Conservation (phyloP, 345 rosid species). For the Bruguiera gymnorhiza region DNA sequence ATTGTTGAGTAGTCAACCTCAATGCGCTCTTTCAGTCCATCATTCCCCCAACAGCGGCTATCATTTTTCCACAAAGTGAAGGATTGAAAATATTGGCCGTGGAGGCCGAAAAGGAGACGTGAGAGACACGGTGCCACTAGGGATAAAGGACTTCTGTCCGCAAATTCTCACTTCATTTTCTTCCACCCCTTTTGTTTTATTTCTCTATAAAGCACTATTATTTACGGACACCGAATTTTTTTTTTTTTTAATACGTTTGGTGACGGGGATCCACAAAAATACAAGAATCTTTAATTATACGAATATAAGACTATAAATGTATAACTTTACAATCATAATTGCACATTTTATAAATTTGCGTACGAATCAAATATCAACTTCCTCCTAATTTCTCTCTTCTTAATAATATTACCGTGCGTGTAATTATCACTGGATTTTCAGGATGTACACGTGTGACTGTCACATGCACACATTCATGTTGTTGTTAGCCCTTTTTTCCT, state of each 20-base stretch:
- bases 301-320: too few species aligned
- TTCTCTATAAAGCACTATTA: background rate
- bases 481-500: background rate
- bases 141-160: conserved; percentile 26
- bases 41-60: conserved; percentile 36
- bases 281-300: too few species aligned
- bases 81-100: conserved; percentile 14
- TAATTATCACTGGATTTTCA: conserved; percentile 17
- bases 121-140: conserved; percentile 34
- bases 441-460: conserved; percentile 58
- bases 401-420: conserved; percentile 1
- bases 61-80: conserved; percentile 27
- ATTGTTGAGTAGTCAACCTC: conserved; percentile 66
- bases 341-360: too few species aligned
- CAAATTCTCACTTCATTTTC: conserved; percentile 1
- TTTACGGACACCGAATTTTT: too few species aligned
- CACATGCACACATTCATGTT: conserved; percentile 14
- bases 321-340: too few species aligned
- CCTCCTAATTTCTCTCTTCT: background rate
- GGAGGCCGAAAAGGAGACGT: conserved; percentile 42
- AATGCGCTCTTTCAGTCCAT: conserved; percentile 41
- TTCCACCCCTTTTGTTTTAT: background rate
- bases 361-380: too few species aligned
- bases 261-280: too few species aligned
- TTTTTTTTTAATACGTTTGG: too few species aligned